These are phyloP conservation scores for Santalum album DNA, from an alignment of 164 flowering plant species.

Conservation along the genomic window DNA sequence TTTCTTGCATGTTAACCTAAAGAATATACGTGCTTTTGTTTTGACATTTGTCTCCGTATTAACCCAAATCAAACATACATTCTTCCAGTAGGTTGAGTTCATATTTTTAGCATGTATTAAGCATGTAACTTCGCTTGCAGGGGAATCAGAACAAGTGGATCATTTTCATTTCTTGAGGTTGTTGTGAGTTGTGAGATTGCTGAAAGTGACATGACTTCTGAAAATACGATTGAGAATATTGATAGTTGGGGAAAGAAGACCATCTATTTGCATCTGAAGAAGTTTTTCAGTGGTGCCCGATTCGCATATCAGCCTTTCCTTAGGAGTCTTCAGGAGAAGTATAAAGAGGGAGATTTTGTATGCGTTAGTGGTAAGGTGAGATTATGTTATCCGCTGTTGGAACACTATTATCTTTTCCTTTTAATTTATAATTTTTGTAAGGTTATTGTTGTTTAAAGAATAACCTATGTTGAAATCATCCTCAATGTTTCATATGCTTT, in stretches of 20 bases:
- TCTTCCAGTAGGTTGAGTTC: no score
- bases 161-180: slow-evolving; percentile 76
- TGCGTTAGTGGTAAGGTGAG: slow-evolving; percentile 94
- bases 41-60: no score
- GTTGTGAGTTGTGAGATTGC: slow-evolving; percentile 64
- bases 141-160: slow-evolving; percentile 61
- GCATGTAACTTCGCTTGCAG: slow-evolving; percentile 27
- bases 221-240: slow-evolving; percentile 15
- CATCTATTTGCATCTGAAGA: slow-evolving; percentile 75
- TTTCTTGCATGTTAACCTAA: no score
- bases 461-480: no score
- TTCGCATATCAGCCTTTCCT: slow-evolving; percentile 63
- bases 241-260: slow-evolving; percentile 25
- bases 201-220: slow-evolving; percentile 24
- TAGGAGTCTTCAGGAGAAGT: slow-evolving; percentile 46
- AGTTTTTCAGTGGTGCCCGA: slow-evolving; percentile 78
- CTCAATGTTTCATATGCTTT: no score
- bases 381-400: slow-evolving; percentile 2
- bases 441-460: no score
- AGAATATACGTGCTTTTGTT: no score
- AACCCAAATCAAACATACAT: no score
- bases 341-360: slow-evolving; percentile 66
- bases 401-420: not conserved
- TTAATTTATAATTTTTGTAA: not conserved
- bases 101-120: not conserved